Evolutionary conservation across 345 rosid species (phyloP).

Genomic region (Salix viminalis): DNA sequence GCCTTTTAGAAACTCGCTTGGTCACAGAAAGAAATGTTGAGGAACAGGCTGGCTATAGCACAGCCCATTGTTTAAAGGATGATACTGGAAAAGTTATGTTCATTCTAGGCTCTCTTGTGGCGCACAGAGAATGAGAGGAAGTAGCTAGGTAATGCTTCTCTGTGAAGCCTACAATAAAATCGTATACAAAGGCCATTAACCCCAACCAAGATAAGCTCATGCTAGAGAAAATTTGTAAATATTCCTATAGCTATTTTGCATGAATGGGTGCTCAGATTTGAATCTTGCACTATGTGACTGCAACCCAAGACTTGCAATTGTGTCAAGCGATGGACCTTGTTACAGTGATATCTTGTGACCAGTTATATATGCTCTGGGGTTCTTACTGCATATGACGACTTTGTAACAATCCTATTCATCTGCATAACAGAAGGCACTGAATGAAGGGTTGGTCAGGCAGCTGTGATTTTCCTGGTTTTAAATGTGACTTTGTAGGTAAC

Average conservation of each 20-base stretch:
- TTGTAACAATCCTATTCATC: neutral
- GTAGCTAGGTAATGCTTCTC: neutral
- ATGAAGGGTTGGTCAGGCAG: neutral
- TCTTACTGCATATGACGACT: neutral
- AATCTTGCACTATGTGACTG: neutral
- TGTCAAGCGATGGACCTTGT: neutral
- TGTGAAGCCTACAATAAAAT: neutral
- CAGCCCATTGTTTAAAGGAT: neutral
- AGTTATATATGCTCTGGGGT: neutral
- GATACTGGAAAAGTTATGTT: neutral
- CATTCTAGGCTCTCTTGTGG: neutral
- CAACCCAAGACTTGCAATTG: neutral
- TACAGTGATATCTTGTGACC: neutral
- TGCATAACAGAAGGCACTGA: neutral
- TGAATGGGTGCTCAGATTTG: neutral
- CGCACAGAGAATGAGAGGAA: neutral
- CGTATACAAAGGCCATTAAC: too few relatives aligned
- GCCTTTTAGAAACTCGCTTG: neutral
- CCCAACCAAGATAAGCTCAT: neutral
- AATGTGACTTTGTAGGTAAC: slow-evolving; percentile 51
- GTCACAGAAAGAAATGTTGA: neutral
- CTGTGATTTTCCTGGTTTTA: neutral
- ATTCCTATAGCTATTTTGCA: neutral
- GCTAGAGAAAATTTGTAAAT: neutral
- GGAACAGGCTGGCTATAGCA: neutral